Conservation (phyloP, 2,329 filamentous ascomycete genomes). For the Emmonsiellopsis sp. region DNA sequence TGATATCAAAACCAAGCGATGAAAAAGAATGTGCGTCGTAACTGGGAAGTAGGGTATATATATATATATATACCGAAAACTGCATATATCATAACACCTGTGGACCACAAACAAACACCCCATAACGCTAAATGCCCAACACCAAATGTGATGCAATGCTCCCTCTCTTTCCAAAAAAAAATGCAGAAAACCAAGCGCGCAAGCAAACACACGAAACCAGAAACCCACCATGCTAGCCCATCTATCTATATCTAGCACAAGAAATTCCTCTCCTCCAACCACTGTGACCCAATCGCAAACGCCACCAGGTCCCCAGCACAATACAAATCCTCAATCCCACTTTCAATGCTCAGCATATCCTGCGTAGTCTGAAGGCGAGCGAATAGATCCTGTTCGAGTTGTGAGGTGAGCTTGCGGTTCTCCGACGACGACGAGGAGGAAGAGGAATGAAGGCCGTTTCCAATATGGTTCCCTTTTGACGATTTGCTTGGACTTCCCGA, state of each 20-base stretch:
- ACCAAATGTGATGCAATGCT: too few species aligned
- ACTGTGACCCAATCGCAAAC: constrained; percentile 33
- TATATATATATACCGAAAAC: too few species aligned
- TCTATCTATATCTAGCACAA: constrained; percentile 13
- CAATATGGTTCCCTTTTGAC: constrained; percentile 4
- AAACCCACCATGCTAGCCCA: background rate
- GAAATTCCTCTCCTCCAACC: constrained; percentile 31
- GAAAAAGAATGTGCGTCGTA: too few species aligned
- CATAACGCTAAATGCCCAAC: too few species aligned
- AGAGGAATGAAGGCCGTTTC: constrained; percentile 7
- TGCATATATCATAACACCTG: too few species aligned
- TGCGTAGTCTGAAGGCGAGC: constrained; percentile 23
- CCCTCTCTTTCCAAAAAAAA: too few species aligned
- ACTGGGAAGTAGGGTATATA: too few species aligned
- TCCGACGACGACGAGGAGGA: background rate
- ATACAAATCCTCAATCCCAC: constrained; percentile 31
- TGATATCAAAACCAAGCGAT: too few species aligned
- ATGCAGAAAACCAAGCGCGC: background rate
- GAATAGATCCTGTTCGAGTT: constrained; percentile 21
- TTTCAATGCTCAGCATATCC: constrained; percentile 27
- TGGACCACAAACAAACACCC: too few species aligned
- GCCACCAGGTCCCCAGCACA: constrained; percentile 35
- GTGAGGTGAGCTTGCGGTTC: background rate
- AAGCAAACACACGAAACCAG: background rate
- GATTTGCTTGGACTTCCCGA: background rate